Conservation (phyloP, 805 yeast species). For the Candida pseudoglaebosa region DNA sequence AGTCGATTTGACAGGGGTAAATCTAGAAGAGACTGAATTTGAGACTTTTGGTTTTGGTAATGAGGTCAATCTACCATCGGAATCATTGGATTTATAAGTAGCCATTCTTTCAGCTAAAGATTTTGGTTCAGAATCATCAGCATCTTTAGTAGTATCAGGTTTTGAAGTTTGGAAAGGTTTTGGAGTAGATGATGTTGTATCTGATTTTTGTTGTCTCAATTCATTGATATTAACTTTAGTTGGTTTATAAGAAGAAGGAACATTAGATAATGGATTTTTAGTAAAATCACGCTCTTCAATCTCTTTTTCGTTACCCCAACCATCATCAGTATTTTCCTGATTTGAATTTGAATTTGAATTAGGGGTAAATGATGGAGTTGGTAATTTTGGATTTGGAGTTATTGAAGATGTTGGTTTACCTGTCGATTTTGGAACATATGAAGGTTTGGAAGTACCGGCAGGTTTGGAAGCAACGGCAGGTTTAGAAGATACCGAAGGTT, state of each 20-base stretch:
- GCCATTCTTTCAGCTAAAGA: constrained; percentile 43
- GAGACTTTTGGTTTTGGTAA: constrained; percentile 61
- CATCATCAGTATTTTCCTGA: constrained; percentile 43
- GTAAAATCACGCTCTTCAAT: constrained; percentile 51
- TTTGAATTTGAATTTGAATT: constrained; percentile 16
- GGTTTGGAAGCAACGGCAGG: constrained; percentile 24
- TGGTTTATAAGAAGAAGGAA: constrained; percentile 63
- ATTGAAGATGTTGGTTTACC: constrained; percentile 38
- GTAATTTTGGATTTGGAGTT: constrained; percentile 27
- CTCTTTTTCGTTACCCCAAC: constrained; percentile 69
- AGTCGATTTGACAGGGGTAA: constrained; percentile 30
- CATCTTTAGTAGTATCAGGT: constrained; percentile 29
- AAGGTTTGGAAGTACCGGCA: constrained; percentile 14
- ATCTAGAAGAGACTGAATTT: constrained; percentile 49
- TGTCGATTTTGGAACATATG: constrained; percentile 32
- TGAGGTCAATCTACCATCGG: constrained; percentile 53
- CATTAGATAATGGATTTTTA: constrained; percentile 46
- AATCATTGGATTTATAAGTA: constrained; percentile 33
- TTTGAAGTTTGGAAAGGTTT: constrained; percentile 17
- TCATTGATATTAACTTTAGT: constrained; percentile 58
- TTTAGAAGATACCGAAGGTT: constrained; percentile 23
- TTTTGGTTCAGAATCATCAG: constrained; percentile 45
- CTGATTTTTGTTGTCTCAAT: constrained; percentile 47
- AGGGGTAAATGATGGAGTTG: constrained; percentile 18
- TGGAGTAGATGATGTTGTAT: constrained; percentile 43